Evolutionary conservation across 345 rosid species (phyloP).

Genomic region (Nasturtium officinale): DNA sequence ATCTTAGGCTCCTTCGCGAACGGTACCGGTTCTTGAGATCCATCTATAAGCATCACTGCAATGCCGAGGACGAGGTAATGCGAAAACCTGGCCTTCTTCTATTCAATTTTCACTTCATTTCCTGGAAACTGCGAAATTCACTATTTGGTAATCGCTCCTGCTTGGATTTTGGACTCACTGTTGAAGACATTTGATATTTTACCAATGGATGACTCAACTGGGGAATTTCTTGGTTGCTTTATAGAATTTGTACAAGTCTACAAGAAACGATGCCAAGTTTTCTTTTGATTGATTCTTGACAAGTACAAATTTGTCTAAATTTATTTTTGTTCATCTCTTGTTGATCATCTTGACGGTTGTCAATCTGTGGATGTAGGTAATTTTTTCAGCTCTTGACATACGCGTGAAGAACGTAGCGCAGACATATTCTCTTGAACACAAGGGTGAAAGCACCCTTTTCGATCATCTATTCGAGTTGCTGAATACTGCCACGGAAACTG

Average conservation of each 20-base stretch:
- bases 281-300: neutral
- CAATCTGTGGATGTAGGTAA: conserved; percentile 60
- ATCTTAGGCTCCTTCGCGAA: conserved; percentile 54
- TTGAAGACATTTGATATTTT: conserved; percentile 11
- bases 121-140: conserved; percentile 12
- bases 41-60: conserved; percentile 76
- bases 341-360: conserved; percentile 14
- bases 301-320: conserved; percentile 1
- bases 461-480: conserved; percentile 81
- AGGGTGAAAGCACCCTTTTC: conserved; percentile 82
- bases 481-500: conserved; percentile 57
- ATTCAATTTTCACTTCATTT: neutral
- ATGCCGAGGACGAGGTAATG: conserved; percentile 89
- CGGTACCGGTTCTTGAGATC: conserved; percentile 73
- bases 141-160: neutral
- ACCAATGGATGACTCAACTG: neutral
- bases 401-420: conserved; percentile 97
- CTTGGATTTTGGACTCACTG: conserved; percentile 3
- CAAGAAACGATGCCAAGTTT: neutral
- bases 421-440: conserved; percentile 91
- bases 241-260: neutral
- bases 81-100: conserved; percentile 2
- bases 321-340: neutral
- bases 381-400: conserved; percentile 92
- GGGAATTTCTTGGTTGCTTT: neutral